Base-by-base conservation (phyloP, 2,329 filamentous ascomycete species). In the Alternaria consortialis region DNA sequence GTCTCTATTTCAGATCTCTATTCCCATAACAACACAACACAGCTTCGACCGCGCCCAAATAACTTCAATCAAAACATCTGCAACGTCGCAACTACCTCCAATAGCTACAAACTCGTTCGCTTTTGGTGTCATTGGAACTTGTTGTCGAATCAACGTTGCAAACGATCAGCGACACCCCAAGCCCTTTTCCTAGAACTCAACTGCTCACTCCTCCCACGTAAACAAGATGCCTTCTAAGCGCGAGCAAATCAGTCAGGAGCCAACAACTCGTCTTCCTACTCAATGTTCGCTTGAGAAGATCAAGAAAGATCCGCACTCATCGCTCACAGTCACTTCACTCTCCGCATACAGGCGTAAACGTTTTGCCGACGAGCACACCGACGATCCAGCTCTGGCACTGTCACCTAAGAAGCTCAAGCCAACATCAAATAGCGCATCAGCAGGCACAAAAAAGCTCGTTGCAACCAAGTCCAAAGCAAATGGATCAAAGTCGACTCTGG, bases 401-500 rank as follows among this genome's bases (percentile, higher is more conserved):
- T 27, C 34, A 39, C 6, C 43, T 12, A 53, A 53, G 8, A 53
- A 43, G 51, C 25, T 15, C 13, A 53, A 53, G 12, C 27, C 17
- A 7, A 12, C n/a, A 12, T 0, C 3, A 25, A 8, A 7, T 11
- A 25, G 12, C 2, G 13, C 34, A n/a, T 6, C 17, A 23, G 11
- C 2, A 20, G 7, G 1, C 25, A 20, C 17, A 46, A 12, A 12
- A 25, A 34, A 8, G 31, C 27, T 32, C 13, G 8, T 9, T 31
- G 6, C 3, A 12, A 25, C 15, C 44, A 17, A 7, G 3, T 34
- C 44, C 20, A 34, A 40, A 48, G 2, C n/a, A 0, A 7, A 13
- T 7, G 17, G 32, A 6, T 23, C 17, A 7, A 46, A 42, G 4
- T 61, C 59, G 13, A 43, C 56, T 2, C 62, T 69, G 17, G 8